Percentiles rank a stretch among this genome's conserved stretches.
These are phyloP conservation scores for Colletotrichum sp. DNA, from an alignment of 2,329 filamentous ascomycete genomes.

Conservation along the genomic window DNA sequence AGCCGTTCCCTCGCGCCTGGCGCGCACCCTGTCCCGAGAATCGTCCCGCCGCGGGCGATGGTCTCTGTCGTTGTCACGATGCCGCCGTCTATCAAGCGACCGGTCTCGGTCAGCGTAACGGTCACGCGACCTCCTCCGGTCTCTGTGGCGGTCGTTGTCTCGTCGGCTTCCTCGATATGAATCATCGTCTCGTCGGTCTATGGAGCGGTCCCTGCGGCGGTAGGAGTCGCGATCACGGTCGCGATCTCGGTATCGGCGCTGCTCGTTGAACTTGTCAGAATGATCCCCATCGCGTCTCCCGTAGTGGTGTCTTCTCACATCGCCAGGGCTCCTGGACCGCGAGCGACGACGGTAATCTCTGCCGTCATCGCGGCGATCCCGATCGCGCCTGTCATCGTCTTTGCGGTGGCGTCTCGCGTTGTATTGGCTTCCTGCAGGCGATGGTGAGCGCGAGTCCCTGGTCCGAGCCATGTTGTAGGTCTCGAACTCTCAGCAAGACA, in stretches of 20 bases:
- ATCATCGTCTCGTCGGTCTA: conserved; percentile 71
- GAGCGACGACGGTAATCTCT: conserved; percentile 60
- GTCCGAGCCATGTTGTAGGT: conserved; percentile 62
- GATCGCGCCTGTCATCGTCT: conserved; percentile 63
- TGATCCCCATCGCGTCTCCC: conserved; percentile 25
- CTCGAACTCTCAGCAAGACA: conserved; percentile 46
- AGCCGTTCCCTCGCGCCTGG: conserved; percentile 72
- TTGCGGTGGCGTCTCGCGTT: conserved; percentile 73
- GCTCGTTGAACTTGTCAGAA: conserved; percentile 45
- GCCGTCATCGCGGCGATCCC: conserved; percentile 55
- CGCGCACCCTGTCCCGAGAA: conserved; percentile 69
- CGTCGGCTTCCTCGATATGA: conserved; percentile 65
- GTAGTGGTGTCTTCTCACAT: conserved; percentile 53
- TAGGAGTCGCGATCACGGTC: conserved; percentile 59
- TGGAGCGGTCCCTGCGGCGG: conserved; percentile 72
- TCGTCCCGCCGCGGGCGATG: conserved; percentile 74
- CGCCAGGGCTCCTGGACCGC: conserved; percentile 65
- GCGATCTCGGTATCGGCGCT: conserved; percentile 66
- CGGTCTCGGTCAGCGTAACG: conserved; percentile 63
- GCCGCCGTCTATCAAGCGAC: conserved; percentile 53
- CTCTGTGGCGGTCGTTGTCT: conserved; percentile 55
- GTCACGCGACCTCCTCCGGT: conserved; percentile 70
- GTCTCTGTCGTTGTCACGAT: conserved; percentile 69
- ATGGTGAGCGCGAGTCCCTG: conserved; percentile 84
- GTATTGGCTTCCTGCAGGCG: conserved; percentile 86